Evolutionary conservation across 495 filamentous ascomycete species (phyloP).

Genomic region (Trypethelium eluteriae): DNA sequence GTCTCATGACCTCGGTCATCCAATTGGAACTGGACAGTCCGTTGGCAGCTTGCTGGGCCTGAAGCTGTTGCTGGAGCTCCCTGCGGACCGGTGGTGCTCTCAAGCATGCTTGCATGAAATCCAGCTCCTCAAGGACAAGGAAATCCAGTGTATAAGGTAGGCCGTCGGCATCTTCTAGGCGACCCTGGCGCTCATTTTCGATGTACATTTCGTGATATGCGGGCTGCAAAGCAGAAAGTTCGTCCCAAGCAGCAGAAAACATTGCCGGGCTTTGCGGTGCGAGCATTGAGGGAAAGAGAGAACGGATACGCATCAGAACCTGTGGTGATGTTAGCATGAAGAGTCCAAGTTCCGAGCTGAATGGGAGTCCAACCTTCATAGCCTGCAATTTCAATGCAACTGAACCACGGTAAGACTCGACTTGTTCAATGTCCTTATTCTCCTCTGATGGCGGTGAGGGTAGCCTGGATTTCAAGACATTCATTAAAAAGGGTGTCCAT

Average conservation of each 20-base stretch:
- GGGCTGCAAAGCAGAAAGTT: constrained; percentile 61
- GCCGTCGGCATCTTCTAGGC: constrained; percentile 81
- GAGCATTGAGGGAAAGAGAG: constrained; percentile 73
- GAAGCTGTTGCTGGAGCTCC: constrained; percentile 68
- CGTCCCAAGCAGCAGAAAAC: constrained; percentile 81
- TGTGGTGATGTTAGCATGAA: constrained; percentile 30
- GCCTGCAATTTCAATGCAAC: constrained; percentile 82
- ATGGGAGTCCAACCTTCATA: constrained; percentile 52
- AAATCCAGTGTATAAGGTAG: constrained; percentile 96
- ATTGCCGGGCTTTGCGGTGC: constrained; percentile 67
- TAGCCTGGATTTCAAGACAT: constrained; percentile 61
- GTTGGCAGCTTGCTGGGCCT: constrained; percentile 47
- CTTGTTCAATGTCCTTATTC: constrained; percentile 38
- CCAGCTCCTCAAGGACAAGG: constrained; percentile 82
- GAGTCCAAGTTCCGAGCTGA: neutral
- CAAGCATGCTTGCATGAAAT: constrained; percentile 82
- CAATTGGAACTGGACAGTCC: constrained; percentile 52
- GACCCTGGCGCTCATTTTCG: constrained; percentile 71
- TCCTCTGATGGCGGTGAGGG: constrained; percentile 56
- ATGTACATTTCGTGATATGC: constrained; percentile 77
- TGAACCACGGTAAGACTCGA: constrained; percentile 57
- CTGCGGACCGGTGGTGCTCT: constrained; percentile 76
- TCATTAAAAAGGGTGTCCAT: constrained; percentile 83
- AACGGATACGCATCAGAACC: constrained; percentile 83
- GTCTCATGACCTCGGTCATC: constrained; percentile 73